Evolutionary conservation across 306 rosid species (phyloP).

Genomic region (Hippophae rhamnoides): DNA sequence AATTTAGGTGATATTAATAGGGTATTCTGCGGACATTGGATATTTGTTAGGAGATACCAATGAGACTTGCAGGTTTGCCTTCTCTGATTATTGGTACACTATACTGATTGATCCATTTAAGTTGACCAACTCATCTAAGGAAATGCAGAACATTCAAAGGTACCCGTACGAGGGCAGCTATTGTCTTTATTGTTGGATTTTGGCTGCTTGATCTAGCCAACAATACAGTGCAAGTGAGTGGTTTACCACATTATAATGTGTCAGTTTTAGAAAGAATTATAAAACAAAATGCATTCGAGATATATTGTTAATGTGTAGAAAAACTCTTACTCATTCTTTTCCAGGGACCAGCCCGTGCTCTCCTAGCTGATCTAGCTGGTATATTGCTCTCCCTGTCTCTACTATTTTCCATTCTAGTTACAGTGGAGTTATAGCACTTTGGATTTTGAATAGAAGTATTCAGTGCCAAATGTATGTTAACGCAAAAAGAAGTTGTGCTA

Average conservation of each 20-base stretch:
- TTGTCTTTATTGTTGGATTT: conserved; percentile 82
- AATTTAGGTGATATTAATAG: conserved; percentile 77
- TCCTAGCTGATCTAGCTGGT: conserved; percentile 96
- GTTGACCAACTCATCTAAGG: conserved; percentile 23
- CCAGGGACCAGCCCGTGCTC: conserved; percentile 99
- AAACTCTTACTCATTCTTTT: conserved; percentile 18
- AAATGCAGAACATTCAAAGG: conserved; percentile 72
- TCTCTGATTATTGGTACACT: conserved; percentile 21
- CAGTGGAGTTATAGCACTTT: not conserved
- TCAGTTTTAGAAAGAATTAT: conserved; percentile 4
- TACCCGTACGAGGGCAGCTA: conserved; percentile 79
- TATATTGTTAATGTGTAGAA: conserved; percentile 6
- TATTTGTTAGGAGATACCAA: conserved; percentile 73
- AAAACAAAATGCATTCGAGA: not conserved
- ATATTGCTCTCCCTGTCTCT: conserved; percentile 5
- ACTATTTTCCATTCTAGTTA: not conserved
- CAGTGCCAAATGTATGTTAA: not conserved
- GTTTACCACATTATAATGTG: conserved; percentile 10
- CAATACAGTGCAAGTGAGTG: conserved; percentile 86
- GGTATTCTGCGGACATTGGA: conserved; percentile 97
- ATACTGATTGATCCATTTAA: conserved; percentile 3
- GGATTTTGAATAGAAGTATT: too few relatives aligned
- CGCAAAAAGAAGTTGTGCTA: conserved; percentile 5
- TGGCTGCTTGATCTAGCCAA: conserved; percentile 99
- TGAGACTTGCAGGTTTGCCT: conserved; percentile 84